A percentile compares a stretch with the other conserved stretches of the same genome.
phyloP scores from a whole-genome alignment of 2,329 filamentous ascomycete species.

The Seiridium cupressi region DNA sequence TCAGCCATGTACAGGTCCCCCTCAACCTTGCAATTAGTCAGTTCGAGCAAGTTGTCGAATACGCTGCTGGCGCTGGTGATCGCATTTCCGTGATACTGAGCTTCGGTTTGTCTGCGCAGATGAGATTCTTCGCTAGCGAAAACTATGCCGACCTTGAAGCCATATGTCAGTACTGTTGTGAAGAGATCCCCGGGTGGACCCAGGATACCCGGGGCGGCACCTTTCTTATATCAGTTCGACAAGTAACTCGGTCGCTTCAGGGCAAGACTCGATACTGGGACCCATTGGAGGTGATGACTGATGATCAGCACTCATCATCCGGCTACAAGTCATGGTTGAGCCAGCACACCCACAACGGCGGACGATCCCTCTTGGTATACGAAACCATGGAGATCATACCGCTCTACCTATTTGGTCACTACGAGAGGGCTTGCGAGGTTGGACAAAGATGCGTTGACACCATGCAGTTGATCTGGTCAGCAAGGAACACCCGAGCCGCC shows the following conservation, averaged over 20 bases:
- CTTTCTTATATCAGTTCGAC: slow-evolving; percentile 63
- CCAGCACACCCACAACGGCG: slow-evolving; percentile 54
- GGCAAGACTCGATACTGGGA: slow-evolving; percentile 63
- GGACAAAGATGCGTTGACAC: slow-evolving; percentile 49
- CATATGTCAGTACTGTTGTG: slow-evolving; percentile 69
- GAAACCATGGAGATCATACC: slow-evolving; percentile 64
- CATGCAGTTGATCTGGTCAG: slow-evolving; percentile 54
- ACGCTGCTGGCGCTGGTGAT: slow-evolving; percentile 66
- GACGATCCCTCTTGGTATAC: slow-evolving; percentile 66
- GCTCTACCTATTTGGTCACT: slow-evolving; percentile 63
- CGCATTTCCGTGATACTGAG: slow-evolving; percentile 70
- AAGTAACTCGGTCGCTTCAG: slow-evolving; percentile 68
- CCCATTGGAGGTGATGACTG: slow-evolving; percentile 59
- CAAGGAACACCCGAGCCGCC: slow-evolving; percentile 55
- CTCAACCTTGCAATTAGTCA: slow-evolving; percentile 56
- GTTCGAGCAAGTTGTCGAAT: slow-evolving; percentile 66
- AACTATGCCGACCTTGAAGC: slow-evolving; percentile 68
- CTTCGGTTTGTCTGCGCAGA: slow-evolving; percentile 64
- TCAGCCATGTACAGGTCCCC: slow-evolving; percentile 69
- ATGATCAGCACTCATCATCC: slow-evolving; percentile 61
- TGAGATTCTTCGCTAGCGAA: slow-evolving; percentile 69
- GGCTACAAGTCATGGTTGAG: slow-evolving; percentile 59
- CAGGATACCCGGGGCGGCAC: slow-evolving; percentile 70
- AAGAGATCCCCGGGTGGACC: slow-evolving; percentile 72
- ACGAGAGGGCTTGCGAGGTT: slow-evolving; percentile 56